A percentile compares a stretch with the other conserved stretches of the same genome.
Evolutionary conservation across 441 rosid genomes (phyloP).

Genomic region (Populus hybrid): DNA sequence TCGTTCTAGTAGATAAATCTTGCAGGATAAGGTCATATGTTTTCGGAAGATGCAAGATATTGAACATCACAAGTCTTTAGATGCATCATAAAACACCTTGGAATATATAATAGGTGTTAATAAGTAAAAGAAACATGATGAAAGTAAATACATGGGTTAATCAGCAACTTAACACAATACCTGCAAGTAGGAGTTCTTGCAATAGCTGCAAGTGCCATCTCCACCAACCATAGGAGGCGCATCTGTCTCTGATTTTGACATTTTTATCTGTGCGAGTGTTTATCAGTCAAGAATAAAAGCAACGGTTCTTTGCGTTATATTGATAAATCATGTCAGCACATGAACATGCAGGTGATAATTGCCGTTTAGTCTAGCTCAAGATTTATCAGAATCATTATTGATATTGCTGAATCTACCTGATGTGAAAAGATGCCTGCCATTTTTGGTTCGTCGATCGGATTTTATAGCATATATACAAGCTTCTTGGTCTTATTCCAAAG

Average conservation of each 20-base stretch:
- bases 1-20: too few species aligned
- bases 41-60: too few species aligned
- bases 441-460: not conserved
- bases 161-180: conserved; percentile 3
- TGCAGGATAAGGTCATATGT: too few species aligned
- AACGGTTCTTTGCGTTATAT: not conserved
- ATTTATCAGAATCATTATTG: not conserved
- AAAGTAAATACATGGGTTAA: not conserved
- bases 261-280: not conserved
- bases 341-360: not conserved
- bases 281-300: not conserved
- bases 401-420: too few species aligned
- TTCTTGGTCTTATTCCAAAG: not conserved
- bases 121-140: not conserved
- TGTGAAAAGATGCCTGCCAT: too few species aligned
- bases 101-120: too few species aligned
- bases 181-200: conserved; percentile 18
- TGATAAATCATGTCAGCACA: not conserved
- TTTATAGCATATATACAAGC: not conserved
- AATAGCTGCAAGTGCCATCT: conserved; percentile 12
- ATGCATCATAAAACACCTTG: too few species aligned
- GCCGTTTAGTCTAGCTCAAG: not conserved
- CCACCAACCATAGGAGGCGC: conserved; percentile 11
- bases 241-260: not conserved
- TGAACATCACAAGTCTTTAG: too few species aligned